Evolutionary conservation across 148 eudicot species (phyloP), one percentile per base, ranked within the genome.

Genomic region (Suaeda aralocaspica): DNA sequence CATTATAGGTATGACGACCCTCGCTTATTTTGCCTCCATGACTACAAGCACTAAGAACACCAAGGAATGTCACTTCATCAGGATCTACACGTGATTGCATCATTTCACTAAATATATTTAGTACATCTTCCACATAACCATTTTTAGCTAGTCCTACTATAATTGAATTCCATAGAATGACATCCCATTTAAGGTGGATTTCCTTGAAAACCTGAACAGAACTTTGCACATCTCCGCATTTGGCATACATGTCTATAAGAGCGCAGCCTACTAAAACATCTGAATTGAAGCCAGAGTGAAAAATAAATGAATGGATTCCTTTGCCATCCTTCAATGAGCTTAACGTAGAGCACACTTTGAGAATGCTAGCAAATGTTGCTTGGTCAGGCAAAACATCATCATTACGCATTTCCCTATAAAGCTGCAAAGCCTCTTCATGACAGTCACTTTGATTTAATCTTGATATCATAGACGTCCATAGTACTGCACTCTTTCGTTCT

Each of bases 191-290:
- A 76, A 66, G 61, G 61, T 67, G 67, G 80, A 93, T 87, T 69
- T 90, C 98, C 31, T 57, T n/a, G 62, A 93, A 93, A 74, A 90
- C 85, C 67, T 80, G 85, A 25, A 72, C 46, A n/a, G 95, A 87
- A 72, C 85, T 84, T 59, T 68, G 67, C 24, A 88, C 77, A 77
- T 87, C 92, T 55, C 98, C 98, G 75, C 95, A 88, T 77, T 93
- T 93, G 45, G 96, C 92, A 76, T 93, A 93, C 98, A 90, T 90
- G 83, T 93, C 98, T 67, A 93, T 77, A 29, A 93, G 86, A 39
- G 92, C 90, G 80, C 98, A 88, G 31, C 82, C 74, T 19, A 88
- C 87, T 77, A 90, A 73, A 74, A 88, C 89, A 79, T 93, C 96
- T 28, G 74, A 79, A 70, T 77, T 70, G 64, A 82, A 90, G 63